Percentiles rank a stretch among this genome's conserved stretches.
Conservation (phyloP, 2,329 filamentous ascomycete species). For the Colletotrichum spaethianum region DNA sequence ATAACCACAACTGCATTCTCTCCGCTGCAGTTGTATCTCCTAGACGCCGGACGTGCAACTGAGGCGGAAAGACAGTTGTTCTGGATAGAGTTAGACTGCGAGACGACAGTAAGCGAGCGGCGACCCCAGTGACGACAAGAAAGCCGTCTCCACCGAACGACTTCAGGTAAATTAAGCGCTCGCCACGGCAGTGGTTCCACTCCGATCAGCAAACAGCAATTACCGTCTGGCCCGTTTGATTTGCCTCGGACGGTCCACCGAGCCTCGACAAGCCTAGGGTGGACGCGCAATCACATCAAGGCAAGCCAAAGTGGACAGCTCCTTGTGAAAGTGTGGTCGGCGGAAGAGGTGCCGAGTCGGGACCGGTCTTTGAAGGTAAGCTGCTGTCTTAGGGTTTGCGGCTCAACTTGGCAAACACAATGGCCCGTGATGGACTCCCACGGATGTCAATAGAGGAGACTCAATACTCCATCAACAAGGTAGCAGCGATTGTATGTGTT, state of each 20-base stretch:
- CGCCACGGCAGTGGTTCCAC: neutral
- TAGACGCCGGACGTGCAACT: neutral
- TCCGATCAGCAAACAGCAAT: neutral
- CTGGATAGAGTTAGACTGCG: constrained; percentile 11
- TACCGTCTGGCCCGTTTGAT: neutral
- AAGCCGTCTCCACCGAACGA: neutral
- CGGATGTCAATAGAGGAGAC: too few species aligned
- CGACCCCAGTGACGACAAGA: neutral
- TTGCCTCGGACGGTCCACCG: neutral
- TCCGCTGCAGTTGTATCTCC: neutral
- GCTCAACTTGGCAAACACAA: neutral
- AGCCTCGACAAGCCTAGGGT: neutral
- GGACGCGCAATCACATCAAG: constrained; percentile 25
- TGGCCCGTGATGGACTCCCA: too few species aligned
- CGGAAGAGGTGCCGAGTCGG: constrained; percentile 4
- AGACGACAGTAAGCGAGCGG: neutral
- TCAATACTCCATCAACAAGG: neutral
- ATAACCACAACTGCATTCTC: too few species aligned
- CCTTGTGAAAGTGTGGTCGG: neutral
- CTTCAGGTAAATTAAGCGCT: constrained; percentile 3
- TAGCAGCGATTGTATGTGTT: too few species aligned
- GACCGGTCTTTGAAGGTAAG: neutral
- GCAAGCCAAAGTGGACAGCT: neutral
- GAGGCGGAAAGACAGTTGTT: neutral
- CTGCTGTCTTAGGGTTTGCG: neutral